Evolutionary conservation across 805 yeast genomes (phyloP).

Genomic region (Candida namnaoensis): DNA sequence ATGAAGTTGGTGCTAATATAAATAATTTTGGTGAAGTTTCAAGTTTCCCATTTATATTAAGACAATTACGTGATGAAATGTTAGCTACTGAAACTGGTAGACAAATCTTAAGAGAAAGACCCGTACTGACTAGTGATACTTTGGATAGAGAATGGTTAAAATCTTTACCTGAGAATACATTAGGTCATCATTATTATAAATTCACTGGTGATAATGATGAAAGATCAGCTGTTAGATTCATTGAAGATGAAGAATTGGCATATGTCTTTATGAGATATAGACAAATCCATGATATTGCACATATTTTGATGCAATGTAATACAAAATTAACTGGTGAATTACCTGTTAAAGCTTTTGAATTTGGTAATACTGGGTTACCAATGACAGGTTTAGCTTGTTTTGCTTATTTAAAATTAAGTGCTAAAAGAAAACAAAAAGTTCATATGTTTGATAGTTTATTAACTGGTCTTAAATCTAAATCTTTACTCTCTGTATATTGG

Average conservation of each 20-base stretch:
- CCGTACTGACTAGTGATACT: constrained; percentile 70
- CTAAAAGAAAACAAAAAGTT: constrained; percentile 47
- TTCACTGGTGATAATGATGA: constrained; percentile 95
- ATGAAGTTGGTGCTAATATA: constrained; percentile 66
- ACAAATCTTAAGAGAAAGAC: constrained; percentile 66
- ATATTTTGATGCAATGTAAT: constrained; percentile 84
- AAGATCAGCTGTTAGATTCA: constrained; percentile 77
- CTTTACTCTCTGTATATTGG: constrained; percentile 88
- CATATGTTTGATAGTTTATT: constrained; percentile 56
- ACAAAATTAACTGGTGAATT: constrained; percentile 95
- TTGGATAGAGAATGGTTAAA: constrained; percentile 56
- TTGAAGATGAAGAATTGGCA: constrained; percentile 85
- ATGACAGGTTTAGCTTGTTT: constrained; percentile 89
- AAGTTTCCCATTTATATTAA: constrained; percentile 63
- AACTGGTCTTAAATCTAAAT: constrained; percentile 65
- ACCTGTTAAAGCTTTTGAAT: constrained; percentile 87
- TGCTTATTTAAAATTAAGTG: constrained; percentile 73
- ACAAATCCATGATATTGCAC: constrained; percentile 96
- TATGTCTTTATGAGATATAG: constrained; percentile 90
- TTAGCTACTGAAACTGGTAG: constrained; percentile 70
- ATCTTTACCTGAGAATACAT: constrained; percentile 52
- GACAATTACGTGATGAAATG: constrained; percentile 62
- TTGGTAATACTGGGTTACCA: constrained; percentile 85
- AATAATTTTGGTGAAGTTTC: constrained; percentile 88
- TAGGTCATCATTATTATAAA: constrained; percentile 74